These are phyloP conservation scores for Leishmania arabica DNA, from an alignment of 208 protist genomes.

Conservation along the genomic window DNA sequence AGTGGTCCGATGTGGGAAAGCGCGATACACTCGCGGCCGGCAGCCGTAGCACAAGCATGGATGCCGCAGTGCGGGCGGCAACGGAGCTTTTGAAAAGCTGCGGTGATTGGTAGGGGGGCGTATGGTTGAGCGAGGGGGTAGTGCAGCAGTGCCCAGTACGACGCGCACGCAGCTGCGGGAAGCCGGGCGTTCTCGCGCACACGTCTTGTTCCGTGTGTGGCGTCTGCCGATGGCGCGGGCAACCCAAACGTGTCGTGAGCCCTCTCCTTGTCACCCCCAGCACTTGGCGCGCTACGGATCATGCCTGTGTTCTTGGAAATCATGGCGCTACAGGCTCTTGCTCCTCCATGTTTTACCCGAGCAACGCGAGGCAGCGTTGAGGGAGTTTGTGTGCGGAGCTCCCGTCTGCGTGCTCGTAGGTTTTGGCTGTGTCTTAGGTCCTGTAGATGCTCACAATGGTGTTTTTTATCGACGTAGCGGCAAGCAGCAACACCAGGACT, in stretches of 20 bases:
- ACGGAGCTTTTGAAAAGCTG: constrained; percentile 14
- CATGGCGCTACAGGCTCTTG: neutral
- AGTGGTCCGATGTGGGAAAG: constrained; percentile 35
- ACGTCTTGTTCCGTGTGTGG: neutral
- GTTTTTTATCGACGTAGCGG: neutral
- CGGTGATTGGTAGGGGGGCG: neutral
- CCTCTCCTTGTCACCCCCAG: neutral
- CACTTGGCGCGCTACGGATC: neutral
- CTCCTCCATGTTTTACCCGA: neutral
- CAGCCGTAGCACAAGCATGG: constrained; percentile 58
- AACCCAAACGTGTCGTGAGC: neutral
- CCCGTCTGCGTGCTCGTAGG: neutral
- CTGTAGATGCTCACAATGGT: neutral
- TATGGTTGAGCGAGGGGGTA: neutral
- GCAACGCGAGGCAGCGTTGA: neutral
- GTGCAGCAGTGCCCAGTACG: neutral
- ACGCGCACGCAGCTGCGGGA: neutral
- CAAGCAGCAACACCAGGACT: neutral
- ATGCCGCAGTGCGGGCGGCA: constrained; percentile 49
- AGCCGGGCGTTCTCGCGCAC: neutral
- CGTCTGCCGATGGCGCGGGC: neutral
- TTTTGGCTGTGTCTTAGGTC: neutral
- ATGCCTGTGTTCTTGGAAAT: neutral
- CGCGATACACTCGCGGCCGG: constrained; percentile 50
- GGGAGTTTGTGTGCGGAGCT: neutral